These are phyloP conservation scores for Syncephalastrum monosporum DNA, from an alignment of 371 early-diverging fungal species.

Conservation along the genomic window DNA sequence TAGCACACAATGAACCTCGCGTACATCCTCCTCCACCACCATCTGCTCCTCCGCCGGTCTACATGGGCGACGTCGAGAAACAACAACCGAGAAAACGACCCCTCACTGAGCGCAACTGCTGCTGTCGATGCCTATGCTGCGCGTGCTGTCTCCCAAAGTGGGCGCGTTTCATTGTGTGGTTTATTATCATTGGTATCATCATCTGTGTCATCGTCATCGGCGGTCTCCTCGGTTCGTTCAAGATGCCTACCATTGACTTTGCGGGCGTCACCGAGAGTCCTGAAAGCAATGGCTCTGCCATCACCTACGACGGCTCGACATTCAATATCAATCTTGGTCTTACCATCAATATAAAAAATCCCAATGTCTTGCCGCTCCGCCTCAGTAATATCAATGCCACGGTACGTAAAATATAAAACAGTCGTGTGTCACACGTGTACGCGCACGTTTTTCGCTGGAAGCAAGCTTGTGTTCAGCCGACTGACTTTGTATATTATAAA, in stretches of 20 bases:
- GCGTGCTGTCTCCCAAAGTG: slow-evolving; percentile 45
- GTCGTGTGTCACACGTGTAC: not conserved
- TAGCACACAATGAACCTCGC: no score
- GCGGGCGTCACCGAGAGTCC: slow-evolving; percentile 26
- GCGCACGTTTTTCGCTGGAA: not conserved
- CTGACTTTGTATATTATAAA: slow-evolving; percentile 10
- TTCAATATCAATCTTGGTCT: slow-evolving; percentile 41
- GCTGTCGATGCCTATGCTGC: slow-evolving; percentile 40
- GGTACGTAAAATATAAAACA: slow-evolving; percentile 20
- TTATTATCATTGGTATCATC: slow-evolving; percentile 37
- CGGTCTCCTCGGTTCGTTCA: slow-evolving; percentile 33
- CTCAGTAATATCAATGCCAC: slow-evolving; percentile 35
- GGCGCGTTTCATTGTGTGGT: slow-evolving; percentile 40
- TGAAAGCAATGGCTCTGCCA: slow-evolving; percentile 21
- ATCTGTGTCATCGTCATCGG: slow-evolving; percentile 38
- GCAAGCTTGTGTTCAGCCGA: slow-evolving; percentile 2
- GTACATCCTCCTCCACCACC: no score
- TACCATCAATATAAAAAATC: slow-evolving; percentile 36
- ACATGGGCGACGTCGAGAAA: no score
- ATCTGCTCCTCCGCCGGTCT: no score
- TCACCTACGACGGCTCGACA: slow-evolving; percentile 20
- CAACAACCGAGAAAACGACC: slow-evolving; percentile 5
- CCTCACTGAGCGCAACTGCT: slow-evolving; percentile 25
- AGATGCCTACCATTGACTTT: slow-evolving; percentile 35
- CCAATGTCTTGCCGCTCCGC: slow-evolving; percentile 35